phyloP scores from a whole-genome alignment of 805 yeast genomes.

The Aciculoconidium aculeatum region DNA sequence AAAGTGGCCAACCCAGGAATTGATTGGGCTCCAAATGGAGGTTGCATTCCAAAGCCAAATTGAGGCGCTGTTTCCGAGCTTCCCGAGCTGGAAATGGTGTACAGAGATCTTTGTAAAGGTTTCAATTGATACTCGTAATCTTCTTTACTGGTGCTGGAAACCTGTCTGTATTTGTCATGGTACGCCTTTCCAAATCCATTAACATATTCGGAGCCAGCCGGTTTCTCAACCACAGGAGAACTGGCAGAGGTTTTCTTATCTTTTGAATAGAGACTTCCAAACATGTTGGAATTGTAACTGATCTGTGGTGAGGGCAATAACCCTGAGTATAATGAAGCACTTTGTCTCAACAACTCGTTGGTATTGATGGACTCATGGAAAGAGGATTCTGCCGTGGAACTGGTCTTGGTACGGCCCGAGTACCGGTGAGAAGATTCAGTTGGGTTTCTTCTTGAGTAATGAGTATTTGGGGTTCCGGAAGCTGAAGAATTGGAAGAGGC shows the following conservation, averaged over 20 bases:
- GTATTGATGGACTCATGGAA: conserved; percentile 18
- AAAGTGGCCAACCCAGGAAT: too few relatives aligned
- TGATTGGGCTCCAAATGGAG: too few relatives aligned
- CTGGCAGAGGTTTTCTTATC: not conserved
- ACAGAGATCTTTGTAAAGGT: conserved; percentile 29
- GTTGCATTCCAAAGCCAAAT: not conserved
- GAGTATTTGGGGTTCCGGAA: not conserved
- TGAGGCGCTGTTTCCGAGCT: not conserved
- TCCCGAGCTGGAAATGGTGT: conserved; percentile 23
- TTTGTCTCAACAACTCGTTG: conserved; percentile 25
- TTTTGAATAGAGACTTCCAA: conserved; percentile 14
- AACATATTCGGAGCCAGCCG: conserved; percentile 8
- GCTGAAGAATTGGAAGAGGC: not conserved
- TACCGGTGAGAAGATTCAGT: conserved; percentile 1
- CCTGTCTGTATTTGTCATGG: conserved; percentile 10
- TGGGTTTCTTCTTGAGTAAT: not conserved
- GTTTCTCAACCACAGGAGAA: not conserved
- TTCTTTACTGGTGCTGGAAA: conserved; percentile 13
- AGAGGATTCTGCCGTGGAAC: conserved; percentile 1
- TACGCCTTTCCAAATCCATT: conserved; percentile 20
- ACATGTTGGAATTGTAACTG: conserved; percentile 24
- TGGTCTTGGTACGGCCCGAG: conserved; percentile 1
- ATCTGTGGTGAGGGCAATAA: conserved; percentile 37
- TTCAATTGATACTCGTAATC: conserved; percentile 24
- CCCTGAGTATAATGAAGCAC: conserved; percentile 27